These are phyloP conservation scores for Phaeotremella skinneri DNA, from an alignment of 768 basidiomycete species.

Conservation along the genomic window DNA sequence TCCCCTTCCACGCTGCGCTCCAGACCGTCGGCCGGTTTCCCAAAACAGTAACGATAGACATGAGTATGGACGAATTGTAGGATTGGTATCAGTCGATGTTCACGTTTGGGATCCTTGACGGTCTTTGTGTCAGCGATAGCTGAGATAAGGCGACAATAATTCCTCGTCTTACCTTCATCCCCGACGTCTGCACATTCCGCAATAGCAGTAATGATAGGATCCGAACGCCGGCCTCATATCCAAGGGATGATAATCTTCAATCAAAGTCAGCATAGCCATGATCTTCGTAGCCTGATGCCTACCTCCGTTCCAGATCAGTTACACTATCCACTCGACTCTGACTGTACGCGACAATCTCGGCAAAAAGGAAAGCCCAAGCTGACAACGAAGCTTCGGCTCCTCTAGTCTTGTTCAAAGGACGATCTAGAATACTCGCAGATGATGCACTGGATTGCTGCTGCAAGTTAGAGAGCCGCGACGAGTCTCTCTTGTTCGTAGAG, in stretches of 20 bases:
- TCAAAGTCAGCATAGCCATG: neutral
- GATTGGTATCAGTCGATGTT: constrained; percentile 82
- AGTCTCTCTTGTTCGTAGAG: neutral
- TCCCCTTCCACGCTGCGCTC: constrained; percentile 95
- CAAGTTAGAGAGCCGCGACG: neutral
- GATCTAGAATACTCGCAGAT: constrained; percentile 71
- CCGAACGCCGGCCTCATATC: constrained; percentile 84
- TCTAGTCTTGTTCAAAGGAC: constrained; percentile 81
- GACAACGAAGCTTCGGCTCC: constrained; percentile 76
- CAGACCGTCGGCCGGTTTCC: constrained; percentile 87
- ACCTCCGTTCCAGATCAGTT: constrained; percentile 92
- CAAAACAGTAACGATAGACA: constrained; percentile 91
- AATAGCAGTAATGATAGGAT: constrained; percentile 58
- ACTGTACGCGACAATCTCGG: constrained; percentile 90
- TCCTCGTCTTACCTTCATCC: constrained; percentile 39
- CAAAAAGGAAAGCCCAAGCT: constrained; percentile 86
- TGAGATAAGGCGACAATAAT: neutral
- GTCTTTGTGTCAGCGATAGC: constrained; percentile 48
- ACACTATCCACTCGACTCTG: constrained; percentile 93
- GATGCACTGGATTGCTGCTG: neutral
- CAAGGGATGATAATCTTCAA: constrained; percentile 78
- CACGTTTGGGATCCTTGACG: constrained; percentile 91
- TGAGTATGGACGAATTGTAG: constrained; percentile 93
- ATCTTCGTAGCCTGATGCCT: too few species aligned
- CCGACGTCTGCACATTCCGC: constrained; percentile 44